Conservation (phyloP, 495 filamentous ascomycete genomes). For the Penicillium steckii region DNA sequence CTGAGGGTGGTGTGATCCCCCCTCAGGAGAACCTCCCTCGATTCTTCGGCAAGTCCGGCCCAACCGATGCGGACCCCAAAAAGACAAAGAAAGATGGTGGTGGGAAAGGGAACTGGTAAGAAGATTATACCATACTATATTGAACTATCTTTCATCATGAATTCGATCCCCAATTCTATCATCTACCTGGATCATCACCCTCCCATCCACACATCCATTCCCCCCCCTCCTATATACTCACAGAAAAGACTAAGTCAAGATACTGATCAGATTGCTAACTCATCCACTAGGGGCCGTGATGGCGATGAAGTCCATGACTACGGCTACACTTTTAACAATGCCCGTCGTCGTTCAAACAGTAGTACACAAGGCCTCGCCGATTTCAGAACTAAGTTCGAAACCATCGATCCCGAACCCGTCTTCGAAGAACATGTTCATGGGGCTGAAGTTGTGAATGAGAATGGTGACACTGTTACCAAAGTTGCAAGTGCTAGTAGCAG, state of each 20-base stretch:
- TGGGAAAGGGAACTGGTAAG: conserved; percentile 93
- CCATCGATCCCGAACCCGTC: conserved; percentile 77
- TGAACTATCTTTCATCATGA: background rate
- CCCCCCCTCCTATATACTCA: too few relatives aligned
- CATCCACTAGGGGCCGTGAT: conserved; percentile 71
- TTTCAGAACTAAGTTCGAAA: conserved; percentile 88
- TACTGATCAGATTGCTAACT: conserved; percentile 7
- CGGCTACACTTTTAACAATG: conserved; percentile 75
- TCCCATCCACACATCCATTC: background rate
- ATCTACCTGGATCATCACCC: background rate
- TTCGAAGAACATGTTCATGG: conserved; percentile 84
- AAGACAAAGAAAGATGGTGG: conserved; percentile 96
- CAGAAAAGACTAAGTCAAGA: too few relatives aligned
- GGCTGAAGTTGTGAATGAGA: conserved; percentile 34
- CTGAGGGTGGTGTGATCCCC: conserved; percentile 54
- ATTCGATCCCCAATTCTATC: background rate
- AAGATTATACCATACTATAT: background rate
- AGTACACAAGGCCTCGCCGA: conserved; percentile 65
- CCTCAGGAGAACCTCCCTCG: conserved; percentile 76
- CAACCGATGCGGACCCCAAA: conserved; percentile 76
- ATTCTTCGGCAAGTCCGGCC: conserved; percentile 88
- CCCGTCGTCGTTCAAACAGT: conserved; percentile 90
- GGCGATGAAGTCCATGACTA: conserved; percentile 83
- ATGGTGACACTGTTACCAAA: conserved; percentile 20
- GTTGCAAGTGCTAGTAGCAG: conserved; percentile 27